Evolutionary conservation across 1,284 basidiomycete genomes (phyloP).

Genomic region (Lignosus rhinocerotis): DNA sequence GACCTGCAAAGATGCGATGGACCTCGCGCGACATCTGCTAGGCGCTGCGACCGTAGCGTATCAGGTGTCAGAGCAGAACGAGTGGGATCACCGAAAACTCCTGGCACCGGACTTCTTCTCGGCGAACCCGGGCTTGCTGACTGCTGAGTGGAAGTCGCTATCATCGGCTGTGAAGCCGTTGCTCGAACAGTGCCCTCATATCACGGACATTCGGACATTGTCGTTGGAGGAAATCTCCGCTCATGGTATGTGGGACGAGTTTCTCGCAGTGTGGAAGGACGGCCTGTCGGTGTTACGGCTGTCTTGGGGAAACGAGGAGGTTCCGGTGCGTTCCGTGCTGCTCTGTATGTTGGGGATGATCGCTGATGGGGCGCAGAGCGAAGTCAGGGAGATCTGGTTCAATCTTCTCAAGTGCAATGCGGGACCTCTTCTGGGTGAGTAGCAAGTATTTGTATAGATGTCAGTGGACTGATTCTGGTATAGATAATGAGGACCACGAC

Average conservation of each 20-base stretch:
- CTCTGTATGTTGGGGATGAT: constrained; percentile 2
- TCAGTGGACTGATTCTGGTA: constrained; percentile 13
- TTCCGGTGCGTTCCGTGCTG: constrained; percentile 41
- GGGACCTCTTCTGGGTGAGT: constrained; percentile 29
- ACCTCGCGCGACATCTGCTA: constrained; percentile 51
- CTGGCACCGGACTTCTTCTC: constrained; percentile 58
- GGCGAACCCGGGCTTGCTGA: constrained; percentile 58
- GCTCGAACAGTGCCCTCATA: constrained; percentile 50
- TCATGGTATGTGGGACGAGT: constrained; percentile 51
- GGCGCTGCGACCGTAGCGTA: constrained; percentile 10
- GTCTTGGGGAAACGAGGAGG: constrained; percentile 32
- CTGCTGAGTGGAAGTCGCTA: constrained; percentile 53
- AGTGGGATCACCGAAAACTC: constrained; percentile 51
- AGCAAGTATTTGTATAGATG: too few relatives aligned
- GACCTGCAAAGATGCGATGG: constrained; percentile 53
- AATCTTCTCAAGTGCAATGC: constrained; percentile 43
- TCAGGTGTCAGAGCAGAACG: constrained; percentile 20
- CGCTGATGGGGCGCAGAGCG: constrained; percentile 29
- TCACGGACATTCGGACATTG: constrained; percentile 54
- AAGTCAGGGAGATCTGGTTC: constrained; percentile 43
- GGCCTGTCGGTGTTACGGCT: constrained; percentile 46
- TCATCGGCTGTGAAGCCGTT: constrained; percentile 48
- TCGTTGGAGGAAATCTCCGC: constrained; percentile 55
- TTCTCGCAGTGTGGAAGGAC: constrained; percentile 59
- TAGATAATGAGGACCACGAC: constrained; percentile 36